Evolutionary conservation across 352 stramenopile genomes (phyloP).

Genomic region (Blastocystis sp.): DNA sequence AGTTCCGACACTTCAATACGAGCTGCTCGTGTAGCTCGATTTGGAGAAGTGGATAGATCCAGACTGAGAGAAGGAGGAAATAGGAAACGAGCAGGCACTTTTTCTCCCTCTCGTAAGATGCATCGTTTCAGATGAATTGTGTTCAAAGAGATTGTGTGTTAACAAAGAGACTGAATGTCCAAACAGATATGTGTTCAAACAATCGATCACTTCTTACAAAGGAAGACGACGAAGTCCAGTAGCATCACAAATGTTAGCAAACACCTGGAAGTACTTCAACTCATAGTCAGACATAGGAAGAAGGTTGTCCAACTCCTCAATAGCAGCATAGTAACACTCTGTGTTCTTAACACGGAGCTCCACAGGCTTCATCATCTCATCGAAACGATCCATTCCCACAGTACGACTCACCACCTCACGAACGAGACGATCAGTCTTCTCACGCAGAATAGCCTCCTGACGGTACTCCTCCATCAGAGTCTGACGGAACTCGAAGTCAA

Average conservation of each 20-base stretch:
- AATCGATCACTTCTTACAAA: constrained; percentile 1
- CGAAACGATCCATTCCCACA: not conserved
- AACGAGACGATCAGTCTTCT: not conserved
- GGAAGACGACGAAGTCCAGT: not conserved
- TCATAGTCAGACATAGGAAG: not conserved
- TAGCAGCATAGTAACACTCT: not conserved
- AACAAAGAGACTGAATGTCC: too few relatives aligned
- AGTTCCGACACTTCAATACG: not conserved
- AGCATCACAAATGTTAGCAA: constrained; percentile 17
- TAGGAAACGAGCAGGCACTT: not conserved
- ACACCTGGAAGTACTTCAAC: constrained; percentile 22
- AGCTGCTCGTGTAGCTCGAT: not conserved
- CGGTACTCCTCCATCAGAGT: not conserved
- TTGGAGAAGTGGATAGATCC: not conserved
- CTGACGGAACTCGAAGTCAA: not conserved
- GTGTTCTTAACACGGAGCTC: constrained; percentile 12
- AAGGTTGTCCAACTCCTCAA: not conserved
- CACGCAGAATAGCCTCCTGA: not conserved
- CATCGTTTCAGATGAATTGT: not conserved
- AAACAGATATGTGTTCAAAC: too few relatives aligned
- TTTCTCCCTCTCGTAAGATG: not conserved
- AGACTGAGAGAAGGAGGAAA: not conserved
- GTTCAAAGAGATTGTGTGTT: not conserved
- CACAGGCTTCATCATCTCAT: constrained; percentile 36
- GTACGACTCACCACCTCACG: not conserved